Base-by-base conservation (phyloP, 2,329 filamentous ascomycete genomes). In the Dactylellina haptotyla region DNA sequence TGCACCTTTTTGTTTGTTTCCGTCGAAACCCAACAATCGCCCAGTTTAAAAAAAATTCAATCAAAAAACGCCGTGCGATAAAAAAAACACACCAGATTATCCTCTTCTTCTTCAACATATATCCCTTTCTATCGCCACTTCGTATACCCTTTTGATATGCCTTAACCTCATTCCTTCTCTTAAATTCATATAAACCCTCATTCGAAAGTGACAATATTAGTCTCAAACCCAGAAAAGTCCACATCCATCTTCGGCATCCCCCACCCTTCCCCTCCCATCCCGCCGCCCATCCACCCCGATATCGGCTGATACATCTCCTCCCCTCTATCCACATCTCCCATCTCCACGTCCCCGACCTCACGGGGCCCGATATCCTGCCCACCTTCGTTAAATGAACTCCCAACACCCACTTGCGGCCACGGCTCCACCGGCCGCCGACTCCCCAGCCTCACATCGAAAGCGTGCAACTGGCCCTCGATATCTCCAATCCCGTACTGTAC, bases 161-260 rank as follows among this genome's bases (percentile, higher is more conserved):
- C n/a, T n/a, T n/a, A n/a, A n/a, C n/a, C n/a, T n/a, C n/a, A n/a
- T n/a, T n/a, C n/a, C n/a, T n/a, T n/a, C n/a, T n/a, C n/a, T n/a
- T n/a, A n/a, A n/a, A n/a, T n/a, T n/a, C n/a, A n/a, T n/a, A n/a
- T n/a, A 25, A 26, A 8, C 23, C 32, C 4, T 26, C 46, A 64
- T 25, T 63, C 59, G 16, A 37, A 66, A 43, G 54, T 73, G n/a
- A 65, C 37, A 18, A 66, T 62, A 43, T 73, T 65, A 16, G 69
- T 73, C 30, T 73, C 69, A 37, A 73, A 73, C 23, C 61, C 69
- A 1, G 69, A 73, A 57, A 73, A 73, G 18, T 73, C 69, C 14
- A 73, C 69, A 45, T 73, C 69, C 69, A 73, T 73, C 61, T 39
- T 73, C 10, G 54, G 48, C 28, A 28, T 20, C n/a, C 67, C 46